A percentile compares a stretch with the other conserved stretches of the same genome.
phyloP scores from a whole-genome alignment of 495 filamentous ascomycete genomes.

The Xylaria acuta region DNA sequence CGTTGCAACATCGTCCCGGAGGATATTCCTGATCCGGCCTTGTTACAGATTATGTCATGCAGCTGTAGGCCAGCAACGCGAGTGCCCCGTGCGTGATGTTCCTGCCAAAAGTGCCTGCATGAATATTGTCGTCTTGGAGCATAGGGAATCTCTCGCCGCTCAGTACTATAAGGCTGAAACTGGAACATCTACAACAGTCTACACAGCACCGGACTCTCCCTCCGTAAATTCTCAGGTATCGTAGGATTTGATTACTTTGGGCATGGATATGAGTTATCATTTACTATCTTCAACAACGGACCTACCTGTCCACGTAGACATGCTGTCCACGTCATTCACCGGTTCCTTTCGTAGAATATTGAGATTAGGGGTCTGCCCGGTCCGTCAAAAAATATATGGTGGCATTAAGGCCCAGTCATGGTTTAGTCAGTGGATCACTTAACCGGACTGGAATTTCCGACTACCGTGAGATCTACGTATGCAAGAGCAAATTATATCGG shows the following conservation, averaged over 20 bases:
- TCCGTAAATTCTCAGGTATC: not conserved
- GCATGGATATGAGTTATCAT: slow-evolving; percentile 30
- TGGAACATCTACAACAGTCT: not conserved
- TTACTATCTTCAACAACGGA: not conserved
- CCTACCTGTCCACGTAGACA: slow-evolving; percentile 18
- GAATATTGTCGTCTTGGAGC: slow-evolving; percentile 16
- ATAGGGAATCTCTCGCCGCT: slow-evolving; percentile 1
- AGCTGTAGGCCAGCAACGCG: slow-evolving; percentile 23
- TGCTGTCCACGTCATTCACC: slow-evolving; percentile 25
- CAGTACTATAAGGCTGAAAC: slow-evolving; percentile 25
- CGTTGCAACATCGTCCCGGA: slow-evolving; percentile 11
- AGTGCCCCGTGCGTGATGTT: slow-evolving; percentile 24
- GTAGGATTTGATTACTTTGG: slow-evolving; percentile 18
- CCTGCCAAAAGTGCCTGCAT: slow-evolving; percentile 30
- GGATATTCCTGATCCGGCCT: slow-evolving; percentile 16
- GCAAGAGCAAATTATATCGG: not conserved
- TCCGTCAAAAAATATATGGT: not conserved
- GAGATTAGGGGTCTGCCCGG: not conserved
- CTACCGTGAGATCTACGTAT: not conserved
- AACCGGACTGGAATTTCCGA: not conserved
- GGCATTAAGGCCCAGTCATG: not conserved
- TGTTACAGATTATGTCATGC: slow-evolving; percentile 27
- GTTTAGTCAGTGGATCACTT: slow-evolving; percentile 1
- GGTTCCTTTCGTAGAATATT: not conserved
- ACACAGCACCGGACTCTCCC: not conserved